Evolutionary conservation across 371 early-diverging fungal species (phyloP), one percentile per base, ranked within the genome.

Genomic region (Mortierella sp.): DNA sequence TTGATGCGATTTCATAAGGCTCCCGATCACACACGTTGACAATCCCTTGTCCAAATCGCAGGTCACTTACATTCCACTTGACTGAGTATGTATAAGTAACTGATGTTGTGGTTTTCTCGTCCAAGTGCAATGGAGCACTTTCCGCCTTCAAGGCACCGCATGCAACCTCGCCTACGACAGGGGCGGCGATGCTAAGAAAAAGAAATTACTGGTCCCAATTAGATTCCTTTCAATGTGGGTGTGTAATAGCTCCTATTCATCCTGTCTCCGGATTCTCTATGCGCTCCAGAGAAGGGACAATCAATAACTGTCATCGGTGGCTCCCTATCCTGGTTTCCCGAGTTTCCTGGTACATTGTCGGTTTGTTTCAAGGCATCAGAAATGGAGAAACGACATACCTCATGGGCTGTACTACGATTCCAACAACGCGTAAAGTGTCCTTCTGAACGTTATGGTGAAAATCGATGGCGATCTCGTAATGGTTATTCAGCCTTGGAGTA

Each of bases 51-150:
- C n/a, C 37, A 37, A 37, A 37, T 37, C 37, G 6, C 37, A 37
- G 37, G 13, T 37, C 6, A 37, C 79, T 61, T 86, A 92, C 92
- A 60, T 54, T 67, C 98, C 98, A 98, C 14, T 57, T 63, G 49
- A 96, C 94, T 49, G 85, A 88, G 80, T 97, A 98, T 8, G 96
- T 92, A 64, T 90, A 97, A 27, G 84, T 78, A 2, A 98, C 92
- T 5, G 74, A 34, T 52, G 66, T 89, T 39, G 77, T 77, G 8
- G 63, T 71, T 5, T 78, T 70, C 22, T 89, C 85, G 7, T 83
- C 70, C 63, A 95, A 65, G 28, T 81, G 68, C 54, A 88, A 73
- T 10, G 85, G 81, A 47, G 71, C 69, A 3, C 59, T 55, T 13
- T 60, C 62, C 8, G 27, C 58, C 29, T 28, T 39, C 51, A 57